Evolutionary conservation across 2,329 filamentous ascomycete genomes (phyloP), one percentile per base, ranked within the genome.

Genomic region (Aspergillus sp.): DNA sequence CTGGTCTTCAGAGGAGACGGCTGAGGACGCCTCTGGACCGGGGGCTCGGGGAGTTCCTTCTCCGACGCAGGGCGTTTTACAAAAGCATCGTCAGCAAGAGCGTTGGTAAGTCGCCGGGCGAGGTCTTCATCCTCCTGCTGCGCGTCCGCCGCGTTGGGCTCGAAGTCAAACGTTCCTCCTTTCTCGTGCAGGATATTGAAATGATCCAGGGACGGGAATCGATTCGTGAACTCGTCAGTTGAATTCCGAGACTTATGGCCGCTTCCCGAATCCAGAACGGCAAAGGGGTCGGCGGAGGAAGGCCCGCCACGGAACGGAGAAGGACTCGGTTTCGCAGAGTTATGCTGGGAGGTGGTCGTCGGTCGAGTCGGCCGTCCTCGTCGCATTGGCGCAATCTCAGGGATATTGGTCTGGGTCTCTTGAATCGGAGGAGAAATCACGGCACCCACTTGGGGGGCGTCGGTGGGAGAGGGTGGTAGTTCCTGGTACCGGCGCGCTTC

Each of bases 371-470:
- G 90, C 62, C 92, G 84, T 4, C 95, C 95, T 77, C 95, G 85
- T 61, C 95, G 86, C 95, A 98, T 98, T 0, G 94, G 95, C 42
- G 90, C 88, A 62, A 99, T 92, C 24, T 97, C 92, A 9, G 95
- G 95, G 56, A 98, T 42, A 18, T 7, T 87, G 9, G 84, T 80
- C 66, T 89, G 86, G 56, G 90, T 85, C 65, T 90, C 85, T 57
- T 90, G 86, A 26, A 86, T 79, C 2, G 89, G 87, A n/a, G 90
- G 87, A 6, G 91, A 86, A 69, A 94, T 94, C 16, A 92, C 88
- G 11, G 94, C 89, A 9, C 94, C 92, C 32, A 96, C 87, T 32
- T 87, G 82, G 5, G 88, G 85, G 31, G 85, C 71, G 58, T 84
- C 81, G 6, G 81, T 77, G 7, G 86, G 82, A 20, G 83, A 75